These are phyloP conservation scores for Hymenoscyphus occultus DNA, from an alignment of 2,329 filamentous ascomycete species.

Conservation along the genomic window DNA sequence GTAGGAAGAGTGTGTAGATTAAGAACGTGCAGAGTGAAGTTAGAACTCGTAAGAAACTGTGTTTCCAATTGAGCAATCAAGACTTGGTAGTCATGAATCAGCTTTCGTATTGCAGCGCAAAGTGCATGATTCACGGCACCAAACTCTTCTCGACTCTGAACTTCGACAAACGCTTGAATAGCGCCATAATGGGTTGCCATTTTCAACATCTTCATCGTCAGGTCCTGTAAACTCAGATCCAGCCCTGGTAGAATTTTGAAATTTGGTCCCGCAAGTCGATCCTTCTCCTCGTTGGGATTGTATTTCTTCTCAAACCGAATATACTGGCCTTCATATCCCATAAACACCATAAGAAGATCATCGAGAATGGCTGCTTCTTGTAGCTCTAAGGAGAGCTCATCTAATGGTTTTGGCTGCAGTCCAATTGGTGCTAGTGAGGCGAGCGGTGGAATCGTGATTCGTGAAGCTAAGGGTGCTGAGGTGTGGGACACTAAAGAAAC, in stretches of 20 bases:
- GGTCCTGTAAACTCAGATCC: constrained; percentile 85
- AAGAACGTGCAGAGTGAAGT: constrained; percentile 88
- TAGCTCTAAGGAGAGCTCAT: constrained; percentile 69
- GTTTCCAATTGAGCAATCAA: constrained; percentile 92
- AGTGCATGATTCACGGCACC: constrained; percentile 93
- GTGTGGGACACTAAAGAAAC: constrained; percentile 68
- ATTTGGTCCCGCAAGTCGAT: constrained; percentile 75
- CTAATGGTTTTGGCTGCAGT: constrained; percentile 65
- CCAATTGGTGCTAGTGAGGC: constrained; percentile 69
- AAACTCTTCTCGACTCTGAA: constrained; percentile 89
- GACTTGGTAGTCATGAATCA: constrained; percentile 89
- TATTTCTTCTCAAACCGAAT: constrained; percentile 82
- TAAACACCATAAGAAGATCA: constrained; percentile 90
- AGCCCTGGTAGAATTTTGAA: constrained; percentile 80
- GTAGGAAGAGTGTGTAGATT: constrained; percentile 90
- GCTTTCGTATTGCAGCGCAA: constrained; percentile 88
- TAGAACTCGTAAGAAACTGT: constrained; percentile 82
- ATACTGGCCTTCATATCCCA: constrained; percentile 98
- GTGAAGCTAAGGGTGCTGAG: constrained; percentile 48
- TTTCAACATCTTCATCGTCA: constrained; percentile 84
- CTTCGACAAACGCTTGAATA: constrained; percentile 87
- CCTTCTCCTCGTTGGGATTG: constrained; percentile 80
- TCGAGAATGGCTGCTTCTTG: constrained; percentile 88
- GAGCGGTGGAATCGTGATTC: constrained; percentile 64
- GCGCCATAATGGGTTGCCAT: constrained; percentile 94